These are phyloP conservation scores for Parasitella parasitica DNA, from an alignment of 371 early-diverging fungal species.

Conservation along the genomic window DNA sequence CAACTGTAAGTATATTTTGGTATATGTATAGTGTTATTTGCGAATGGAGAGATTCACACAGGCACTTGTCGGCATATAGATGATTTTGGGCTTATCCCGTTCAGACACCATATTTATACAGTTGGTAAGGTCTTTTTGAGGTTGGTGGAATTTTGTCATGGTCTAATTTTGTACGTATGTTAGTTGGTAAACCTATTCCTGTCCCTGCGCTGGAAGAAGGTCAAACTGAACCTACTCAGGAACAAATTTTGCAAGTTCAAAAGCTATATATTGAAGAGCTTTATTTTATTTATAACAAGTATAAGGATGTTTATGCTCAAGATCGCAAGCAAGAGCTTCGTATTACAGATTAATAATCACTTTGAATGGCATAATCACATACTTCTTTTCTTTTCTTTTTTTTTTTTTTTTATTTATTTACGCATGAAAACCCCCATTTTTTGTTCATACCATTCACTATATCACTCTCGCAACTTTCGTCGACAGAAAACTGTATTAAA, in stretches of 20 bases:
- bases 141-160: too few species aligned
- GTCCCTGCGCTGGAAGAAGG: conserved; percentile 50
- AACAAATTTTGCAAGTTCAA: conserved; percentile 67
- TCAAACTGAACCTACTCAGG: conserved; percentile 59
- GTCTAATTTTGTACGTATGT: too few species aligned
- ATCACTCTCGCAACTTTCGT: too few species aligned
- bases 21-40: too few species aligned
- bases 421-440: not conserved
- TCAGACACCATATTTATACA: conserved; percentile 50
- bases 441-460: too few species aligned
- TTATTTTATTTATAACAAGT: conserved; percentile 57
- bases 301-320: conserved; percentile 73
- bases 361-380: not conserved
- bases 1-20: conserved; percentile 63
- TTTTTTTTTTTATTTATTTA: not conserved
- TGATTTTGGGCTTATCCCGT: conserved; percentile 60
- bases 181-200: conserved; percentile 74
- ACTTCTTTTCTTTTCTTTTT: not conserved
- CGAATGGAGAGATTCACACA: too few species aligned
- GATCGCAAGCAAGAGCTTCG: conserved; percentile 60
- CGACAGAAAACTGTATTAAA: too few species aligned
- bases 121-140: conserved; percentile 41
- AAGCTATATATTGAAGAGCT: conserved; percentile 64
- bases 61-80: too few species aligned
- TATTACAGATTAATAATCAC: conserved; percentile 44